Evolutionary conservation across 768 basidiomycete species (phyloP), one percentile per base, ranked within the genome.

Genomic region (Mycena latifolia): DNA sequence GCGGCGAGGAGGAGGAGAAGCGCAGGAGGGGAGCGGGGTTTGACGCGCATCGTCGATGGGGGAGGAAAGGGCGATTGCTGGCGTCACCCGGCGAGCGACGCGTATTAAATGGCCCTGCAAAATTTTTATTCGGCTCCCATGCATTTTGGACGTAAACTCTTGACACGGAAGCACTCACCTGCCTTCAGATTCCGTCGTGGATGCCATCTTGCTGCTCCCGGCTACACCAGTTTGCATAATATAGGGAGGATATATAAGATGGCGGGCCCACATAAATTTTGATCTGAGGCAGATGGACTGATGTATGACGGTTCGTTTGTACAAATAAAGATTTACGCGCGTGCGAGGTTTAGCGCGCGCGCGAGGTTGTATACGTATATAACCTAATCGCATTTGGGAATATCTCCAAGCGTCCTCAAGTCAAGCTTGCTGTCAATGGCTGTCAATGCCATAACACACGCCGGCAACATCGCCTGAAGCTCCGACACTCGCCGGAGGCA

Each of bases 61-160:
- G 52, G 52, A 53, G 52, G 33, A 53, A 55, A 55, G 54, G 43
- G 39, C 55, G 55, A 56, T 43, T 15, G 55, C 55, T 56, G 55
- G 55, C 17, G 39, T 56, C 39, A 56, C 55, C 55, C 41, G 43
- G 55, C 55, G 55, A 56, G 50, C 45, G 50, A 52, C 31, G 50
- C 50, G 50, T 39, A 72, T 24, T 76, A 55, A 55, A 39, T 18
- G 25, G 53, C 53, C 53, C 53, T 55, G 37, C 53, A 55, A 37
- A 55, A 24, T 55, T 55, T 55, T 41, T 55, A 55, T 55, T 55
- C 53, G 53, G 53, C 53, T 55, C 53, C 53, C 37, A 55, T 39
- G 53, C 53, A 55, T 55, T 55, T 55, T 41, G 53, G 53, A 55
- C 53, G 53, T 55, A 55, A 37, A 39, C 53, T 54, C 53, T 54